Base-by-base conservation (phyloP, 2,329 filamentous ascomycete genomes). In the Aspergillus viridinutans region DNA sequence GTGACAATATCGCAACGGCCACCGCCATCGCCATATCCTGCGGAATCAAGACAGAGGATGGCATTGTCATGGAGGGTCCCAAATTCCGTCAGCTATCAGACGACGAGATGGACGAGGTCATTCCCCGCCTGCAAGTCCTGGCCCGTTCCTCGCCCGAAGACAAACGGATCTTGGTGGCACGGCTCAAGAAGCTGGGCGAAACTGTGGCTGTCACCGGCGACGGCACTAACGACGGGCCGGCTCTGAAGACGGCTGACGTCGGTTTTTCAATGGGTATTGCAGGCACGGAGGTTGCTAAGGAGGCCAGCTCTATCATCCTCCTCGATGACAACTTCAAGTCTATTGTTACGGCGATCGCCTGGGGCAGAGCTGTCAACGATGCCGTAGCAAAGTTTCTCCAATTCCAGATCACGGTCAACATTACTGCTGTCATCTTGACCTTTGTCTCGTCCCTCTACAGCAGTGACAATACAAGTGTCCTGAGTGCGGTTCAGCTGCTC, bases 401-500 rank as follows among this genome's bases (percentile, higher is more conserved):
- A 73, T 80, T 80, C 61, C 78, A 80, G 64, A 83, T 90, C 63
- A 90, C 87, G 0, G 92, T 96, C 76, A 97, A 96, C 80, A 86
- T 97, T 62, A 96, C 92, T 3, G 92, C 92, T 40, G 92, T 96
- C 49, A 74, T 89, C 20, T 81, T 96, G 54, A 94, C 92, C 0
- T 96, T 97, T 67, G 86, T 96, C 58, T 92, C 91, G 12, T 89
- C 92, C 32, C 89, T 96, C 9, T 85, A 88, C 29, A 92, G 83
- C 71, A 69, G 72, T 0, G 76, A 85, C 1, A 88, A 93, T 71
- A 72, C 79, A 50, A 90, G 90, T 50, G 92, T 96, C 26, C 78
- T 97, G 55, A 94, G 85, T 2, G 92, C 92, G 10, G 92, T 96
- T 26, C 92, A 97, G 75, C 83, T 97, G 65, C 85, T 97, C 29